Percentiles rank a stretch among this genome's conserved stretches.
Evolutionary conservation across 495 filamentous ascomycete species (phyloP).

Genomic region (Xanthoparmelia taractica): DNA sequence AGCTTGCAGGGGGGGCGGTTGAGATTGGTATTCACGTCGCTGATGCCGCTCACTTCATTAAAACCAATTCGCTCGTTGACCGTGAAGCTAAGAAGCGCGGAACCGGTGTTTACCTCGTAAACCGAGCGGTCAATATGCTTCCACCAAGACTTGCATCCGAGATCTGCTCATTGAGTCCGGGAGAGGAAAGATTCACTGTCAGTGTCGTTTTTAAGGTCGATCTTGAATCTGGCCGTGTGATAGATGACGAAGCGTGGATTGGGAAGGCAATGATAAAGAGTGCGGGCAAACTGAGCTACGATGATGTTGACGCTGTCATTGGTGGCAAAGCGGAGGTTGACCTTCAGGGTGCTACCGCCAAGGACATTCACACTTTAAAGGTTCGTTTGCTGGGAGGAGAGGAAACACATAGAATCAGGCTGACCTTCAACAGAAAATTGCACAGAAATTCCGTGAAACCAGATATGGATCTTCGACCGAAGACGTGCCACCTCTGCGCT

Average conservation of each 20-base stretch:
- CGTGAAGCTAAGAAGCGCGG: constrained; percentile 97
- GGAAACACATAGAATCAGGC: constrained; percentile 18
- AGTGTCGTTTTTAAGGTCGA: constrained; percentile 89
- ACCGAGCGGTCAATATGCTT: constrained; percentile 84
- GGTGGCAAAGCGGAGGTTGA: constrained; percentile 50
- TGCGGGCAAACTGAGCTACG: constrained; percentile 70
- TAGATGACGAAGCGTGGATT: constrained; percentile 82
- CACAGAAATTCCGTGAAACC: constrained; percentile 80
- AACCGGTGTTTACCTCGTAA: constrained; percentile 88
- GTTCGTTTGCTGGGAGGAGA: constrained; percentile 38
- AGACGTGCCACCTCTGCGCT: constrained; percentile 73
- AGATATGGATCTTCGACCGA: constrained; percentile 71
- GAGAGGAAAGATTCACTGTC: constrained; percentile 81
- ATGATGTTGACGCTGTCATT: constrained; percentile 75
- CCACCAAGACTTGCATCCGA: constrained; percentile 77
- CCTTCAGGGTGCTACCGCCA: constrained; percentile 51
- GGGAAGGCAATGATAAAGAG: constrained; percentile 93
- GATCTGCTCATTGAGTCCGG: constrained; percentile 77
- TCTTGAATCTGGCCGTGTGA: constrained; percentile 63
- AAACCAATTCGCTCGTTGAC: constrained; percentile 90
- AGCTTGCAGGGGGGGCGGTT: constrained; percentile 69
- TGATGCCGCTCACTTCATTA: constrained; percentile 95
- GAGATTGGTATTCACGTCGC: constrained; percentile 95
- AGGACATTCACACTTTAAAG: constrained; percentile 69
- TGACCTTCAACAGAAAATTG: constrained; percentile 45